Base-by-base conservation (phyloP, 192 early-diverging fungal species). In the Diversispora eburnea region DNA sequence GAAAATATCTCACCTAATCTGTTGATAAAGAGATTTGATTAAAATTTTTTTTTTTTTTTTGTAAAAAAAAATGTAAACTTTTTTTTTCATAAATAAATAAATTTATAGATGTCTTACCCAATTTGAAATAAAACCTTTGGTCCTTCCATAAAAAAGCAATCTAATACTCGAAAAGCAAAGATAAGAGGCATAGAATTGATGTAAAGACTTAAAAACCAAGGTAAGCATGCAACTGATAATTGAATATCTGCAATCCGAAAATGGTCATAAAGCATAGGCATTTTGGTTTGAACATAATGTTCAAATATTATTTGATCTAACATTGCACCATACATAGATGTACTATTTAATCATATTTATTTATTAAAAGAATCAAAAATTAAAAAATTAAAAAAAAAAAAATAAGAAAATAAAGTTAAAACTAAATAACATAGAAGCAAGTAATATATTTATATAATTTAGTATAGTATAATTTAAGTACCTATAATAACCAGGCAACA, bases 101-200 rank as follows among this genome's bases (percentile, higher is more conserved):
- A 65, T 67, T 20, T 8, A 8, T 8, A 57, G 80, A 25, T 76
- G 66, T 74, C 83, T 81, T 82, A 87, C 81, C 89, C 90, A 61
- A 98, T 91, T 76, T 95, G 96, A 79, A 98, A 98, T 46, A 98
- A 84, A n/a, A 98, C 86, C 72, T 91, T 91, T 8, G 96, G 95
- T 0, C 96, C 98, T 73, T 99, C 95, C 86, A 98, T 88, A 81
- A 98, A 98, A 74, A 99, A 95, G 82, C 95, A 95, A 85, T 99
- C 95, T 64, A 99, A 77, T 33, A 98, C 88, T 39, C 96, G 82
- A 71, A 95, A 84, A 5, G 95, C 91, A 75, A 91, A 96, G 8
- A 89, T 76, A 22, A 99, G 77, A 12, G 98, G 96, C 86, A 99
- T 91, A 5, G 95, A 94, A 82, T 98, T 98, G 83, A 99, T 92